These are phyloP conservation scores for Neofusicoccum kwambonambiense DNA, from an alignment of 2,329 filamentous ascomycete species.

Conservation along the genomic window DNA sequence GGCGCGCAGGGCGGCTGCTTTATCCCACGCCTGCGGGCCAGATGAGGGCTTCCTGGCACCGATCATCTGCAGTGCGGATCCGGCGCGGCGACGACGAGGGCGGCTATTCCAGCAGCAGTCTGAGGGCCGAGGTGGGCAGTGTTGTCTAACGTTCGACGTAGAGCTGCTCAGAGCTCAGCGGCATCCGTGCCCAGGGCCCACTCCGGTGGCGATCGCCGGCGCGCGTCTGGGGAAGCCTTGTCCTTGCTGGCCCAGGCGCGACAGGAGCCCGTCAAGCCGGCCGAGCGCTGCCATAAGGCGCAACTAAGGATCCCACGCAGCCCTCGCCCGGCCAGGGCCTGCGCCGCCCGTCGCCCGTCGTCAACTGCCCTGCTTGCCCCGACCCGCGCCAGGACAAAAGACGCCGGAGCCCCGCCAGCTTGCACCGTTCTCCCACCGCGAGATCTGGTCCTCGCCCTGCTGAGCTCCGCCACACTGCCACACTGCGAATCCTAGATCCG, in stretches of 20 bases:
- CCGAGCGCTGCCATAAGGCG: no score
- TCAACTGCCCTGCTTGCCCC: background rate
- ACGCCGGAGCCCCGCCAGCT: background rate
- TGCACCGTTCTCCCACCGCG: background rate
- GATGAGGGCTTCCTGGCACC: background rate
- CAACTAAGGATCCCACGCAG: no score
- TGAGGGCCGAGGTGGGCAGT: background rate
- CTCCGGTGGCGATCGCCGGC: background rate
- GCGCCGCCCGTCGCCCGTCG: no score
- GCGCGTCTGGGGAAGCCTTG: conserved; percentile 5
- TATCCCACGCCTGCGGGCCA: background rate
- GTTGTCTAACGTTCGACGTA: background rate
- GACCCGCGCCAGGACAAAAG: background rate
- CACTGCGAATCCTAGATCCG: background rate
- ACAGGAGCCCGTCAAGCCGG: no score
- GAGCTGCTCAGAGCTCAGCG: background rate
- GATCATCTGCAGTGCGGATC: background rate
- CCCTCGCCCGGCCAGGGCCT: no score
- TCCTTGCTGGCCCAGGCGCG: background rate
- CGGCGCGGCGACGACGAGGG: background rate
- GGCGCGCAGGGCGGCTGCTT: background rate
- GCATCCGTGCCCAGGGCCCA: background rate
- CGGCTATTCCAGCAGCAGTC: no score
- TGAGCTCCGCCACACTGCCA: background rate
- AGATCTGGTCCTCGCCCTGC: background rate